These are phyloP conservation scores for Phytophthora boehmeriae DNA, from an alignment of 352 stramenopile genomes.

Conservation along the genomic window DNA sequence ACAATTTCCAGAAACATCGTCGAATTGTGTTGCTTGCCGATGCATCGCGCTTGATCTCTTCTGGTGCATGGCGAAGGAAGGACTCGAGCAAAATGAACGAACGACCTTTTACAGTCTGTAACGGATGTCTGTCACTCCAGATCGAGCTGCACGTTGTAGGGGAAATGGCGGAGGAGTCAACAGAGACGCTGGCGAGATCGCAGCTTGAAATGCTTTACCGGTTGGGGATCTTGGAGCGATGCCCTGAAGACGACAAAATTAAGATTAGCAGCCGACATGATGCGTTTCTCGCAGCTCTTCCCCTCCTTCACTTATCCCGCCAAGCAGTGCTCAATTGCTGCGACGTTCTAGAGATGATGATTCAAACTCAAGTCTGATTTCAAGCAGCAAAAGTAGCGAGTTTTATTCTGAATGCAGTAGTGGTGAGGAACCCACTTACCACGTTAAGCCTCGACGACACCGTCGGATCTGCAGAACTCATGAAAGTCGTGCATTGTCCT, in stretches of 20 bases:
- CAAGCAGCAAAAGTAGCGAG: slow-evolving; percentile 7
- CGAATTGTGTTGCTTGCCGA: too few relatives aligned
- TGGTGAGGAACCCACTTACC: slow-evolving; percentile 1
- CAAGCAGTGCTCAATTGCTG: not conserved
- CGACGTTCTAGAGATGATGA: slow-evolving; percentile 3
- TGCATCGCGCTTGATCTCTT: too few relatives aligned
- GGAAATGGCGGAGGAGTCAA: slow-evolving; percentile 23
- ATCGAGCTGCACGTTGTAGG: not conserved
- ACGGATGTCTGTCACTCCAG: too few relatives aligned
- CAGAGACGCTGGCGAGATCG: slow-evolving; percentile 41
- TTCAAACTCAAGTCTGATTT: slow-evolving; percentile 7
- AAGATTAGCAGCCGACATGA: slow-evolving; percentile 22
- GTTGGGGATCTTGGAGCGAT: slow-evolving; percentile 52
- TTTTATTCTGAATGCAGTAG: slow-evolving; percentile 3
- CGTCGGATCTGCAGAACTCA: slow-evolving; percentile 1
- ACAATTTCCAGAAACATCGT: too few relatives aligned
- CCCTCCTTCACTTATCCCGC: slow-evolving; percentile 18
- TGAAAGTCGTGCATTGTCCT: not conserved
- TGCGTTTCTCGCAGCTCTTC: slow-evolving; percentile 29
- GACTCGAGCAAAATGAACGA: too few relatives aligned
- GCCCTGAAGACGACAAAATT: slow-evolving; percentile 24
- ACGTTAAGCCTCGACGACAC: slow-evolving; percentile 1
- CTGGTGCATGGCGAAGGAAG: too few relatives aligned
- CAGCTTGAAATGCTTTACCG: slow-evolving; percentile 59
- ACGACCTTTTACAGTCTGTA: too few relatives aligned